Percentiles rank a stretch among this genome's conserved stretches.
Evolutionary conservation across 1,284 basidiomycete species (phyloP).

Genomic region (Heliocybe sulcata): DNA sequence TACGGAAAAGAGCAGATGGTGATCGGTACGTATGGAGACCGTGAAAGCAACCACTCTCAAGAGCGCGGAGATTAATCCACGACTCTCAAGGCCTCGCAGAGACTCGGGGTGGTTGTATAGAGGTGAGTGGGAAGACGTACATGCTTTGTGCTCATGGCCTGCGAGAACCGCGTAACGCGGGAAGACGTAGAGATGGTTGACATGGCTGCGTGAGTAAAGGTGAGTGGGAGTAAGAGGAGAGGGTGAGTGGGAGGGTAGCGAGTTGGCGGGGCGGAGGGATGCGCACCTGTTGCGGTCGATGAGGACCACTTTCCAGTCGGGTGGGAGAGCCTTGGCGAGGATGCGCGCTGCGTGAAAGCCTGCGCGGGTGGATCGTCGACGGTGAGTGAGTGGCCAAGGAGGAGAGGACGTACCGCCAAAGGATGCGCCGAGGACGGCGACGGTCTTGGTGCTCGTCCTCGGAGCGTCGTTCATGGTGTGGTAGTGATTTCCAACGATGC

Average conservation of each 20-base stretch:
- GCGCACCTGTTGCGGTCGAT: slow-evolving; percentile 49
- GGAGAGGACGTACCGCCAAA: slow-evolving; percentile 40
- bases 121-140: slow-evolving; percentile 25
- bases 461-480: too few relatives aligned
- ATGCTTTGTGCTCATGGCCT: slow-evolving; percentile 68
- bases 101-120: not conserved
- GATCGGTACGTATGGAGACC: not conserved
- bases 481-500: too few relatives aligned
- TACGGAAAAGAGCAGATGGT: not conserved
- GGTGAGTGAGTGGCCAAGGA: not conserved
- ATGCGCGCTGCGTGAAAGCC: slow-evolving; percentile 48
- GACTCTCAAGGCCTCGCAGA: not conserved
- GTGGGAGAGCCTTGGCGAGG: slow-evolving; percentile 48
- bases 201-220: slow-evolving; percentile 14
- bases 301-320: slow-evolving; percentile 59
- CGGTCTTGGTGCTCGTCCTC: slow-evolving; percentile 25
- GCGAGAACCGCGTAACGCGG: slow-evolving; percentile 59
- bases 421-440: slow-evolving; percentile 53
- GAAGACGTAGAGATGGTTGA: slow-evolving; percentile 52
- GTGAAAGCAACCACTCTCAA: too few relatives aligned
- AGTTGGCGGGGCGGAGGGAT: not conserved
- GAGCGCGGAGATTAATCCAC: not conserved
- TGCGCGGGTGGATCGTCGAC: slow-evolving; percentile 13
- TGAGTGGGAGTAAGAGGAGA: slow-evolving; percentile 4
- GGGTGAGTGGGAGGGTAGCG: not conserved